Evolutionary conservation across 352 stramenopile genomes (phyloP), one percentile per base, ranked within the genome.

Genomic region (Peronospora belbahrii): DNA sequence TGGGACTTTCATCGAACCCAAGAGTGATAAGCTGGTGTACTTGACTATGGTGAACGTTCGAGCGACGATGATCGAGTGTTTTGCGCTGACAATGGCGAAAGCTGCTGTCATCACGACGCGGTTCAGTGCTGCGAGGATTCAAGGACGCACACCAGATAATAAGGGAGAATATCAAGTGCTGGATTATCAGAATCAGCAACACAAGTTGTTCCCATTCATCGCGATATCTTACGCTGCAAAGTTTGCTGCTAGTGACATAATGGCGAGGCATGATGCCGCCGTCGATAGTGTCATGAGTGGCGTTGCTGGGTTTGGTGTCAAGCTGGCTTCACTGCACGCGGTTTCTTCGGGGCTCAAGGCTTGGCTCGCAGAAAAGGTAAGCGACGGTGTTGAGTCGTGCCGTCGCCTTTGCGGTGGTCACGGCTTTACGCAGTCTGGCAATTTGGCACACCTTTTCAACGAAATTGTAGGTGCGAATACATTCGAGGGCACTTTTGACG

Each of bases 401-500:
- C 71, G 71, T 5, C 66, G 71, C 17, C 31, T 79, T 0, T 83
- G 71, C 13, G 61, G 65, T 30, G 61, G 65, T 11, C 65, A 74
- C 47, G 65, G 65, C 14, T 74, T 67, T 36, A 52, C 56, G 0
- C 52, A 67, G 24, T 64, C 61, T 2, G 66, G 61, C 36, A 70
- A 67, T 32, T 30, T 74, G 19, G n/a, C n/a, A n/a, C 49, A 72
- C 38, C 14, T 68, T 1, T 66, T 64, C 38, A 50, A 39, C 33
- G 69, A 81, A 38, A 50, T 67, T 30, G 65, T 74, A 0, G 68
- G 68, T 11, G 49, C 65, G 3, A 67, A 42, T 37, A 88, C 77
- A 9, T 83, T 65, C 47, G 74, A 88, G 65, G 77, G 77, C 13
- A 88, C 74, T 15, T 78, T 74, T 31, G 74, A 88, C 48, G 74